phyloP scores from a whole-genome alignment of 1,139 yeast species.

The Suhomyces bokatorum region DNA sequence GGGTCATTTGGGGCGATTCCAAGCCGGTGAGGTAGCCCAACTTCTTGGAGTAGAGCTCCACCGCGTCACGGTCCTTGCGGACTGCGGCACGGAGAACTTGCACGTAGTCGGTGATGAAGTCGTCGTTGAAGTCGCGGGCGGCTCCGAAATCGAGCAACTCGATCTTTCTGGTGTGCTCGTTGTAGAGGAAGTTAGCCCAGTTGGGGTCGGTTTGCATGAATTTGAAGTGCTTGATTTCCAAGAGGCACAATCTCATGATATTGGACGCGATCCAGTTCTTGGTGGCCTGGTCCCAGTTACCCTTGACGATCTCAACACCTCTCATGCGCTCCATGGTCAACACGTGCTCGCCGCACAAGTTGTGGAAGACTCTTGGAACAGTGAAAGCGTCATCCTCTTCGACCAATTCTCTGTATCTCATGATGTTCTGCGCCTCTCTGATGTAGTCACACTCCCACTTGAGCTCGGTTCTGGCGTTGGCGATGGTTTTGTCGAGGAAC shows the following conservation, averaged over 20 bases:
- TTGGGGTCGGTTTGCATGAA: slow-evolving; percentile 99
- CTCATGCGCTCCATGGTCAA: slow-evolving; percentile 88
- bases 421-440: slow-evolving; percentile 82
- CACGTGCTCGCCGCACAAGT: slow-evolving; percentile 77
- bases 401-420: slow-evolving; percentile 62
- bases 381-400: slow-evolving; percentile 67
- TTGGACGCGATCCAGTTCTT: slow-evolving; percentile 81
- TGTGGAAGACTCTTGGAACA: slow-evolving; percentile 81
- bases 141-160: slow-evolving; percentile 96
- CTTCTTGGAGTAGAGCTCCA: slow-evolving; percentile 63
- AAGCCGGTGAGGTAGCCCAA: slow-evolving; percentile 91
- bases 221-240: slow-evolving; percentile 79
- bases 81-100: slow-evolving; percentile 78
- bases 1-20: slow-evolving; percentile 83
- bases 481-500: slow-evolving; percentile 87
- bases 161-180: slow-evolving; percentile 60
- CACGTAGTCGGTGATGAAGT: slow-evolving; percentile 70
- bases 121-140: slow-evolving; percentile 71
- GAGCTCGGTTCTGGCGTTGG: slow-evolving; percentile 87
- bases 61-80: slow-evolving; percentile 61
- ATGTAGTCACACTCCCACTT: slow-evolving; percentile 98
- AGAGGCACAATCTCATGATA: slow-evolving; percentile 82
- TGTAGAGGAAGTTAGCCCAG: slow-evolving; percentile 96
- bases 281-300: slow-evolving; percentile 71
- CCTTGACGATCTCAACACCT: slow-evolving; percentile 81